These are phyloP conservation scores for Westerdykella ornata DNA, from an alignment of 2,329 filamentous ascomycete species.

Conservation along the genomic window DNA sequence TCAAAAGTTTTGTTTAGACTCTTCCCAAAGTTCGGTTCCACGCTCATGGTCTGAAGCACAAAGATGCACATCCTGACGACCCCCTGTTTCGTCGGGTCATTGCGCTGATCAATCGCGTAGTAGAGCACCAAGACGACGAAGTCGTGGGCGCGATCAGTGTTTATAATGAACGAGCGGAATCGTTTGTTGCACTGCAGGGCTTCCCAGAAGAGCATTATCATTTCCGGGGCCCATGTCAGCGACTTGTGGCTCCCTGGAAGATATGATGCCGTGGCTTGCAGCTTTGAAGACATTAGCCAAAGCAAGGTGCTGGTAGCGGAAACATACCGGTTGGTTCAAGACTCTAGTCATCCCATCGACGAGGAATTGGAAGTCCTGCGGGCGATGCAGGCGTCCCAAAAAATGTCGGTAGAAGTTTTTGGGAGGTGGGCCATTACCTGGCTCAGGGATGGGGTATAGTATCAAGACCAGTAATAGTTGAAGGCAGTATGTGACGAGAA, in stretches of 20 bases:
- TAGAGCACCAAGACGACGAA: constrained; percentile 87
- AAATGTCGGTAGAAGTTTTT: constrained; percentile 96
- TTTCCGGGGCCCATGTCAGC: constrained; percentile 84
- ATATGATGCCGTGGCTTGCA: constrained; percentile 83
- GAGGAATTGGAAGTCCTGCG: constrained; percentile 96
- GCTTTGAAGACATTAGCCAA: constrained; percentile 38
- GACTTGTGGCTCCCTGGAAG: constrained; percentile 76
- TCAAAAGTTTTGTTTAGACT: constrained; percentile 86
- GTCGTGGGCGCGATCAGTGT: constrained; percentile 87
- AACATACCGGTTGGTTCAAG: constrained; percentile 70
- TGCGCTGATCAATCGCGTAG: constrained; percentile 84
- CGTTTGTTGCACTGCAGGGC: constrained; percentile 94
- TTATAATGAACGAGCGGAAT: constrained; percentile 93
- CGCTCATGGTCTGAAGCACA: constrained; percentile 86
- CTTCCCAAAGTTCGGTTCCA: constrained; percentile 82
- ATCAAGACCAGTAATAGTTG: constrained; percentile 83
- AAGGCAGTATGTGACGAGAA: constrained; percentile 83
- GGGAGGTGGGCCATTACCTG: constrained; percentile 54
- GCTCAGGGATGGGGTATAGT: constrained; percentile 81
- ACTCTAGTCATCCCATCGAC: constrained; percentile 91
- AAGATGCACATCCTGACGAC: constrained; percentile 97
- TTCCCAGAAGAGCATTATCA: constrained; percentile 97
- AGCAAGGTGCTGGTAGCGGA: background rate
- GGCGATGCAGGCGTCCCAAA: constrained; percentile 78
- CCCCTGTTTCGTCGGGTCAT: constrained; percentile 80